Conservation (phyloP, 75 land plant genomes). For the Gnetum montanum region DNA sequence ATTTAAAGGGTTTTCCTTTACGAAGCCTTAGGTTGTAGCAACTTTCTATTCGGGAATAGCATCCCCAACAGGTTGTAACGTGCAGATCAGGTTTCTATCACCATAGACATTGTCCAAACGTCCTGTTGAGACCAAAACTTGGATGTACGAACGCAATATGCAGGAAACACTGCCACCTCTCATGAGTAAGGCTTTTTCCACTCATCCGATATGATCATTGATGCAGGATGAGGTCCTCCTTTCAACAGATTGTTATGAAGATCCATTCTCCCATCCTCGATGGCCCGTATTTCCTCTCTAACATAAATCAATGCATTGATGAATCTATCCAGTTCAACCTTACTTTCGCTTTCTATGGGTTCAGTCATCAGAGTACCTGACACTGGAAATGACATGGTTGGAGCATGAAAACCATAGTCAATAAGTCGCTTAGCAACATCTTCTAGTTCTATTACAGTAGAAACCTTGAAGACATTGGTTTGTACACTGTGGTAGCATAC, state of each 20-base stretch:
- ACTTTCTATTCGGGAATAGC: too few relatives aligned
- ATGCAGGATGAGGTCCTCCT: background rate
- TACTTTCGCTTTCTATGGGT: slow-evolving; percentile 41
- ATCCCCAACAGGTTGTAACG: background rate
- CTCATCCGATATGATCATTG: background rate
- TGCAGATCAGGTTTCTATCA: background rate
- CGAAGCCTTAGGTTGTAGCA: too few relatives aligned
- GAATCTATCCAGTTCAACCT: slow-evolving; percentile 39
- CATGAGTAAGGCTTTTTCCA: too few relatives aligned
- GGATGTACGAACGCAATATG: background rate
- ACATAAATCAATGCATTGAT: slow-evolving; percentile 34
- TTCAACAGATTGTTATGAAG: background rate
- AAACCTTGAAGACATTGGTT: too few relatives aligned
- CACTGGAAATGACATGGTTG: slow-evolving; percentile 45
- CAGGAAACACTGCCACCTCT: background rate
- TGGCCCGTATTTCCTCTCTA: slow-evolving; percentile 23
- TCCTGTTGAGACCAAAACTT: background rate
- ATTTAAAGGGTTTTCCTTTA: too few relatives aligned
- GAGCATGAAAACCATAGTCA: slow-evolving; percentile 45
- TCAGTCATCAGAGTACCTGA: slow-evolving; percentile 42
- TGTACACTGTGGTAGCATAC: too few relatives aligned
- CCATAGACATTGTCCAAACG: background rate
- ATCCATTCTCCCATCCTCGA: slow-evolving; percentile 20
- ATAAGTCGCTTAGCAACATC: slow-evolving; percentile 43
- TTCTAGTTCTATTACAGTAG: too few relatives aligned